These are phyloP conservation scores for Mycosphaerella arachidis DNA, from an alignment of 2,329 filamentous ascomycete species.

Conservation along the genomic window DNA sequence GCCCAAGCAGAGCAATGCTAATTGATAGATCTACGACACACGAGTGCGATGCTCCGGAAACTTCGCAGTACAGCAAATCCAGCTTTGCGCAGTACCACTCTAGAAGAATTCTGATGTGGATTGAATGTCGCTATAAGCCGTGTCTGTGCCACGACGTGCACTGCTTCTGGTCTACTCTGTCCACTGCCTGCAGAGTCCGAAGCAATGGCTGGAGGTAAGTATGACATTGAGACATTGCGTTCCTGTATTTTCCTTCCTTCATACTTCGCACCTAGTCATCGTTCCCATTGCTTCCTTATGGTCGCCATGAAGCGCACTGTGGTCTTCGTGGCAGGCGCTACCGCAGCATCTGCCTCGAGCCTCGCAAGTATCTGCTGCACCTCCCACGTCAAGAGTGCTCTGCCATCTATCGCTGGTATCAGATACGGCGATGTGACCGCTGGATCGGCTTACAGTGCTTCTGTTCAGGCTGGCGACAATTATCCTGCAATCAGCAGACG, in stretches of 20 bases:
- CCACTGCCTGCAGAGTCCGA: no score
- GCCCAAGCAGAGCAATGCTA: neutral
- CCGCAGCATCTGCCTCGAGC: constrained; percentile 8
- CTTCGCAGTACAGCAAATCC: neutral
- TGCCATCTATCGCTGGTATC: constrained; percentile 7
- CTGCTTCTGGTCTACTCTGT: no score
- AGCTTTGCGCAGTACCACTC: neutral
- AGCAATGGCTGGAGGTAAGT: no score
- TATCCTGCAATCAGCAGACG: constrained; percentile 12
- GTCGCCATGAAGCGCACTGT: neutral
- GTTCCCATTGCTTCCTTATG: no score
- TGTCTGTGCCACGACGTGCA: neutral
- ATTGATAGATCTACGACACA: neutral
- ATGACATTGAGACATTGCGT: no score
- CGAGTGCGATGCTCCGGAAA: no score
- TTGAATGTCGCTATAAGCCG: neutral
- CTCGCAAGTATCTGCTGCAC: constrained; percentile 6
- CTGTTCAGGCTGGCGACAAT: constrained; percentile 11
- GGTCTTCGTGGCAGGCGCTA: neutral
- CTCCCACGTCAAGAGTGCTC: constrained; percentile 1
- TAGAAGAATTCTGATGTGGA: neutral
- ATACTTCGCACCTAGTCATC: no score
- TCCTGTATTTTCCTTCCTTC: no score
- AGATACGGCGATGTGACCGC: constrained; percentile 13
- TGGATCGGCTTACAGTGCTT: constrained; percentile 9